Conservation (phyloP, 257 asterid species). For the Solanum pennellii region DNA sequence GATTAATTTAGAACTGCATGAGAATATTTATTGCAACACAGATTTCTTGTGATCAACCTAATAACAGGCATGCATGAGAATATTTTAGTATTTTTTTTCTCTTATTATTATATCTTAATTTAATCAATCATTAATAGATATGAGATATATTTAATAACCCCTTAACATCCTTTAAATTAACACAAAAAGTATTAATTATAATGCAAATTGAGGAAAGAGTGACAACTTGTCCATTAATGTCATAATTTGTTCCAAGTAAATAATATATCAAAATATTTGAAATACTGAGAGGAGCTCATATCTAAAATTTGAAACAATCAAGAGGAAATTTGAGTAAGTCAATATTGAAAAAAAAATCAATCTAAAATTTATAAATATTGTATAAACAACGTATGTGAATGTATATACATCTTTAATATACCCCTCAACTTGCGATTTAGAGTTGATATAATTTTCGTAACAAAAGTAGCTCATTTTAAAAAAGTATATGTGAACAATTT, state of each 20-base stretch:
- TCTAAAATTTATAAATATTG: no score
- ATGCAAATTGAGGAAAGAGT: neutral
- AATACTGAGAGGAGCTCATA: neutral
- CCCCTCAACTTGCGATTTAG: neutral
- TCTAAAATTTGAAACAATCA: no score
- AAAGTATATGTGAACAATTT: neutral
- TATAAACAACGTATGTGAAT: neutral
- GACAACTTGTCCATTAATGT: neutral
- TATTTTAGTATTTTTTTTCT: neutral
- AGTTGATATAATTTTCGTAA: no score
- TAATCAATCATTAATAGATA: neutral
- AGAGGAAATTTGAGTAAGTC: neutral
- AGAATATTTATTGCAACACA: no score
- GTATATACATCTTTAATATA: no score
- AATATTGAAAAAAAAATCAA: no score
- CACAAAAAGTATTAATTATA: neutral
- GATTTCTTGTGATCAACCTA: neutral
- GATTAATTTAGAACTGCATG: neutral
- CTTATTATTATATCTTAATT: neutral
- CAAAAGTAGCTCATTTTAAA: no score
- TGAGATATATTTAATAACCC: neutral
- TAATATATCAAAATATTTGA: no score
- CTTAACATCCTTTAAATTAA: neutral
- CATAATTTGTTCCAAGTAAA: no score
- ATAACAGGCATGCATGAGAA: neutral